phyloP scores from a whole-genome alignment of 805 yeast genomes.

The Komagataella ulmi region DNA sequence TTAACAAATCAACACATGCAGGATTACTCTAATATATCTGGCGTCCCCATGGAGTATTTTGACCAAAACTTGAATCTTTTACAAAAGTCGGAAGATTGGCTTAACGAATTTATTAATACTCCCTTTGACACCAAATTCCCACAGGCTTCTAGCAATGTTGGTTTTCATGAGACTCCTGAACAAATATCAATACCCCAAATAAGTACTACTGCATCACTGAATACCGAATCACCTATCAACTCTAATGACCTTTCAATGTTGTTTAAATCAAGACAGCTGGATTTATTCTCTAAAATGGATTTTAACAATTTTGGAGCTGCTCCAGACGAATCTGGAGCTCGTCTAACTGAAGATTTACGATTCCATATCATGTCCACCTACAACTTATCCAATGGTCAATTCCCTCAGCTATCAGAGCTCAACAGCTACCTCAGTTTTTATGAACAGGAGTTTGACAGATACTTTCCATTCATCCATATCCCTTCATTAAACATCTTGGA shows the following conservation, averaged over 20 bases:
- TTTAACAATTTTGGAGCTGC: slow-evolving; percentile 12
- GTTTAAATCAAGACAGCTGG: slow-evolving; percentile 55
- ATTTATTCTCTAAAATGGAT: slow-evolving; percentile 37
- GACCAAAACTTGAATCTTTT: not conserved
- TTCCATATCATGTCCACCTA: slow-evolving; percentile 37
- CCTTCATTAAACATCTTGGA: slow-evolving; percentile 38
- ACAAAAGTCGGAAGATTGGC: slow-evolving; percentile 37
- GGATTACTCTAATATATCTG: not conserved
- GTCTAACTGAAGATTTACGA: slow-evolving; percentile 40
- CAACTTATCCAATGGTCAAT: slow-evolving; percentile 40
- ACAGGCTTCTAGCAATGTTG: slow-evolving; percentile 39
- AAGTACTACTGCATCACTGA: slow-evolving; percentile 12
- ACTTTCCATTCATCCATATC: slow-evolving; percentile 75
- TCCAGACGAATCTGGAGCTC: slow-evolving; percentile 11
- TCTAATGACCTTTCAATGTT: slow-evolving; percentile 40
- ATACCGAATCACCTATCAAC: slow-evolving; percentile 8
- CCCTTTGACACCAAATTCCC: slow-evolving; percentile 51
- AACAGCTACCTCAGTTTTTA: slow-evolving; percentile 67
- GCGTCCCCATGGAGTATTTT: not conserved
- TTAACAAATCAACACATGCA: not conserved
- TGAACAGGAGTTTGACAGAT: slow-evolving; percentile 65
- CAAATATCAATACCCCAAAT: slow-evolving; percentile 1
- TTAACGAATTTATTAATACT: slow-evolving; percentile 54
- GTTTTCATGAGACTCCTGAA: slow-evolving; percentile 31
- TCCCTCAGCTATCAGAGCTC: slow-evolving; percentile 66